phyloP scores from a whole-genome alignment of 148 eudicot species.

The Fagopyrum esculentum region DNA sequence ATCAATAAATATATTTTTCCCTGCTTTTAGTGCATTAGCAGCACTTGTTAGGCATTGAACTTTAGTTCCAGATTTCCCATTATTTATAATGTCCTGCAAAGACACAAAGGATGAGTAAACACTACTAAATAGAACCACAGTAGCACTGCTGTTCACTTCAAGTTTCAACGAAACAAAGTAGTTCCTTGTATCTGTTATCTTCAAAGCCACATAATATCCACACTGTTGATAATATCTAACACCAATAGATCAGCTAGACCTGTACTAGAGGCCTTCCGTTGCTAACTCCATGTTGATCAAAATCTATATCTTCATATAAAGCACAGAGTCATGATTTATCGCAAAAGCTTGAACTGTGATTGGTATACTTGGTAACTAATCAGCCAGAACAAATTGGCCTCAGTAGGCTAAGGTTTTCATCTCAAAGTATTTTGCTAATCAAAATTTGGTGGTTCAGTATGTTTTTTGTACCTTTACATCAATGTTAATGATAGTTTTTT shows the following conservation, averaged over 20 bases:
- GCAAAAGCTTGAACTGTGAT: neutral
- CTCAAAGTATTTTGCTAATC: neutral
- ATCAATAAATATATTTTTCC: slow-evolving; percentile 74
- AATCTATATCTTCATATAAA: no score
- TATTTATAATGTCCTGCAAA: slow-evolving; percentile 68
- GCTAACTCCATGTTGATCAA: neutral
- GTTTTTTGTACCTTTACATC: neutral
- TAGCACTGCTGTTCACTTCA: neutral
- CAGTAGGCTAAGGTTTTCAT: neutral
- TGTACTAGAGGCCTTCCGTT: neutral
- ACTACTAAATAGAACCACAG: neutral
- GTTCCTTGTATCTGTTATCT: neutral
- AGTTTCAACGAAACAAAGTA: neutral
- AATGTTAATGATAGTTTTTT: neutral
- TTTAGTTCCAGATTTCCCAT: slow-evolving; percentile 84
- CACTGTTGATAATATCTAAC: neutral
- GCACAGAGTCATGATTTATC: neutral
- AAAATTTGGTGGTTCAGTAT: neutral
- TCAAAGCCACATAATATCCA: neutral
- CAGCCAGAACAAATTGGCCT: neutral
- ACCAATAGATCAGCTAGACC: neutral
- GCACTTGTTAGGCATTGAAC: slow-evolving; percentile 64
- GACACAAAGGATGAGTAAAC: neutral
- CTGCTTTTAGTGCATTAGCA: slow-evolving; percentile 59
- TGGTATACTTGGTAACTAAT: neutral